These are phyloP conservation scores for Dianthus caryophyllus DNA, from an alignment of 148 eudicot species.

Conservation along the genomic window DNA sequence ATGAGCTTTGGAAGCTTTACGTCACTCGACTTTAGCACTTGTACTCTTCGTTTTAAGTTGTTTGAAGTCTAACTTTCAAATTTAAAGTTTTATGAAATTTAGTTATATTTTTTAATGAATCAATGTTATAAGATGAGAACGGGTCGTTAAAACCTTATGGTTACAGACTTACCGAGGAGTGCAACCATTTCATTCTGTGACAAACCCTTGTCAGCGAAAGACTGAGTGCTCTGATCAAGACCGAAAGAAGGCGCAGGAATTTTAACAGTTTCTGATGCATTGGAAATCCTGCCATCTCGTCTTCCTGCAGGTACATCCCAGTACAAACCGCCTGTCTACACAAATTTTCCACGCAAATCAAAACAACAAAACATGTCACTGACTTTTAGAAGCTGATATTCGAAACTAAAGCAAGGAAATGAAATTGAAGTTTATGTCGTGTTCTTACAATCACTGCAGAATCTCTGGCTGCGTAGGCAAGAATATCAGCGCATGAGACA, in stretches of 20 bases:
- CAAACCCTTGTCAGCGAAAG: slow-evolving; percentile 35
- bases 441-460: slow-evolving; percentile 43
- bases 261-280: slow-evolving; percentile 31
- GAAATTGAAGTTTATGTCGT: neutral
- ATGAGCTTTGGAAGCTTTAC: neutral
- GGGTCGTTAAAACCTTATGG: no score
- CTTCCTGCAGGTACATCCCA: slow-evolving; percentile 45
- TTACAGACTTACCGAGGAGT: slow-evolving; percentile 26
- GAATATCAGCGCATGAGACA: slow-evolving; percentile 85
- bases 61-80: no score
- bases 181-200: slow-evolving; percentile 35
- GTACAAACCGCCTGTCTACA: slow-evolving; percentile 25
- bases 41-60: neutral
- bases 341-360: neutral
- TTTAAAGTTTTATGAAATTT: no score
- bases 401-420: neutral
- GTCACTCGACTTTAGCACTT: neutral
- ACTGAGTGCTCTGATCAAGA: slow-evolving; percentile 22
- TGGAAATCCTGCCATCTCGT: slow-evolving; percentile 38
- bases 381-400: neutral
- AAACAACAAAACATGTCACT: neutral
- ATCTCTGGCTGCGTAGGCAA: slow-evolving; percentile 84
- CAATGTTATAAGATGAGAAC: no score
- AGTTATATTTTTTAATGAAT: no score
- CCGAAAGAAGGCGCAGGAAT: slow-evolving; percentile 30